phyloP scores from a whole-genome alignment of 768 basidiomycete species.

The Galerina marginata region DNA sequence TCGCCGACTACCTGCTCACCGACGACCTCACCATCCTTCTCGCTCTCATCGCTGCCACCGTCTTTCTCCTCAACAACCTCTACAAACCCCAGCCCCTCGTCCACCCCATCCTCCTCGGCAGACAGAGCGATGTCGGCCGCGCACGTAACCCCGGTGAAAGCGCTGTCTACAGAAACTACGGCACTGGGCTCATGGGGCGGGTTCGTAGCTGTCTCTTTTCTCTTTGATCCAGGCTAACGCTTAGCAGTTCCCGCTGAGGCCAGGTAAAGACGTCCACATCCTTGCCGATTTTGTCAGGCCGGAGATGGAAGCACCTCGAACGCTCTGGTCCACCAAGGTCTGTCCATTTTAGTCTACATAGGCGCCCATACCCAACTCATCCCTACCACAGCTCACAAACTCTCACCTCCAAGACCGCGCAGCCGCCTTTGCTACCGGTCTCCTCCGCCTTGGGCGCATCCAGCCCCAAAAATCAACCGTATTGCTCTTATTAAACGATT shows the following conservation, averaged over 20 bases:
- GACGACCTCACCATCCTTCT: conserved; percentile 83
- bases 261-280: conserved; percentile 72
- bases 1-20: conserved; percentile 63
- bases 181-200: conserved; percentile 81
- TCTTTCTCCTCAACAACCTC: conserved; percentile 77
- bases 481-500: conserved; percentile 78
- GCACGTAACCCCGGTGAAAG: conserved; percentile 84
- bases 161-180: conserved; percentile 90
- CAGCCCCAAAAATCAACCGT: conserved; percentile 68
- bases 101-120: conserved; percentile 90
- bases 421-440: conserved; percentile 75
- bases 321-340: conserved; percentile 83
- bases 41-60: conserved; percentile 74
- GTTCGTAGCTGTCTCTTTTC: conserved; percentile 47
- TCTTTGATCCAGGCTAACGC: background rate
- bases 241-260: conserved; percentile 72
- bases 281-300: conserved; percentile 70
- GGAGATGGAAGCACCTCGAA: conserved; percentile 69
- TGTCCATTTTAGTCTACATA: conserved; percentile 14
- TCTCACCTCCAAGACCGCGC: conserved; percentile 69
- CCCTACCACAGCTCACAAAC: conserved; percentile 68
- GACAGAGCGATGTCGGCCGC: conserved; percentile 88
- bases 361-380: background rate
- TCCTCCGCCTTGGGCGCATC: conserved; percentile 60
- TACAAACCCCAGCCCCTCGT: conserved; percentile 86